Evolutionary conservation across 208 protist species (phyloP).

Genomic region (Leishmania mexicana): DNA sequence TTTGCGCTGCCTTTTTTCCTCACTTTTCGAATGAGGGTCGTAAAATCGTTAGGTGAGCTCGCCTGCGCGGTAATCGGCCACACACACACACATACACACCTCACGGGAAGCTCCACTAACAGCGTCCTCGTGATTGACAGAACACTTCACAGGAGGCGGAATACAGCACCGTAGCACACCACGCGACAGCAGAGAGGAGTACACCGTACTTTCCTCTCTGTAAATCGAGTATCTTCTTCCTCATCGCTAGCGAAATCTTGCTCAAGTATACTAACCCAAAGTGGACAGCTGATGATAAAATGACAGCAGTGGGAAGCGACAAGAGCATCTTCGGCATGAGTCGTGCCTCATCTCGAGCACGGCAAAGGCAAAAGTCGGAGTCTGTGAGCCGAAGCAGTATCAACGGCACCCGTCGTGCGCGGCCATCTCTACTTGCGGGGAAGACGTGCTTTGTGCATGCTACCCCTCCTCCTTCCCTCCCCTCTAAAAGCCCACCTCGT

Average conservation of each 20-base stretch:
- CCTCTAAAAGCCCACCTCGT: background rate
- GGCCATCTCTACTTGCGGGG: background rate
- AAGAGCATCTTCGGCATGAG: conserved; percentile 12
- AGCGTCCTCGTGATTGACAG: background rate
- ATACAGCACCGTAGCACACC: background rate
- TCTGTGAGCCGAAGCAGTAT: background rate
- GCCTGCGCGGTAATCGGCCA: background rate
- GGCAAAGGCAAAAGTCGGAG: background rate
- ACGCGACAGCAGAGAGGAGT: background rate
- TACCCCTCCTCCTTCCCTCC: background rate
- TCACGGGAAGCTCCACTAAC: background rate
- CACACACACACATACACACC: too few species aligned
- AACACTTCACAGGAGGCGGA: background rate
- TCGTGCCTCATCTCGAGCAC: background rate
- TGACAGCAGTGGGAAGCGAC: conserved; percentile 40
- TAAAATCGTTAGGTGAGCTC: background rate
- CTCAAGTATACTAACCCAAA: conserved; percentile 49
- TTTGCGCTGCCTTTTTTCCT: background rate
- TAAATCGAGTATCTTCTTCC: background rate
- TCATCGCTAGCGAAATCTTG: background rate
- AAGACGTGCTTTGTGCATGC: background rate
- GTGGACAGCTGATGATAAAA: background rate
- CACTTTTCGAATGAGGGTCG: background rate
- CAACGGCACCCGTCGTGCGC: background rate
- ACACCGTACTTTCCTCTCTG: background rate